phyloP scores from a whole-genome alignment of 306 rosid genomes.

The Cucurbita pepo region DNA sequence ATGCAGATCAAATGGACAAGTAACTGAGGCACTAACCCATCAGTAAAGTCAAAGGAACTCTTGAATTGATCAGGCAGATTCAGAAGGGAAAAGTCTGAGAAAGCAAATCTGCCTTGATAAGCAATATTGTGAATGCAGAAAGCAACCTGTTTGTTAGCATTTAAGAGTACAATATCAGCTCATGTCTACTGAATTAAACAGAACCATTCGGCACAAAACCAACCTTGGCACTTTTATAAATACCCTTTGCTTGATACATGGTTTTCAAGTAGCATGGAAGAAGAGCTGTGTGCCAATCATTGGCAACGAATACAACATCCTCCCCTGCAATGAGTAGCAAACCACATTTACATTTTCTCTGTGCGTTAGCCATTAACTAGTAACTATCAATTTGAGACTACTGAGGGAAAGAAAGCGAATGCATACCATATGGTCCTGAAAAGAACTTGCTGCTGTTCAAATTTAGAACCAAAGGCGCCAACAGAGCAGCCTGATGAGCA shows the following conservation, averaged over 20 bases:
- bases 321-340: constrained; percentile 22
- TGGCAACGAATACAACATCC: constrained; percentile 23
- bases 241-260: constrained; percentile 24
- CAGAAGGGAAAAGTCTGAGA: constrained; percentile 20
- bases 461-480: constrained; percentile 28
- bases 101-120: constrained; percentile 35
- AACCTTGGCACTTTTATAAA: constrained; percentile 30
- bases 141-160: constrained; percentile 23
- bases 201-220: not conserved
- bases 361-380: not conserved
- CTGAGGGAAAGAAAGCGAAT: not conserved
- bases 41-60: constrained; percentile 33
- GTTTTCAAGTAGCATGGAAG: constrained; percentile 32
- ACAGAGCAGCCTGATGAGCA: constrained; percentile 30
- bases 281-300: constrained; percentile 41
- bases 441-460: constrained; percentile 22
- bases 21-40: constrained; percentile 17
- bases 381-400: not conserved
- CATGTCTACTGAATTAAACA: not conserved
- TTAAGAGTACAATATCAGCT: not conserved
- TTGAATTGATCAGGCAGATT: constrained; percentile 20
- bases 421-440: constrained; percentile 35
- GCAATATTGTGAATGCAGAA: constrained; percentile 45
- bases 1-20: not conserved
- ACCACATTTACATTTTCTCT: not conserved